A percentile compares a stretch with the other conserved stretches of the same genome.
Conservation (phyloP, 768 basidiomycete genomes). For the Russula brevipes region DNA sequence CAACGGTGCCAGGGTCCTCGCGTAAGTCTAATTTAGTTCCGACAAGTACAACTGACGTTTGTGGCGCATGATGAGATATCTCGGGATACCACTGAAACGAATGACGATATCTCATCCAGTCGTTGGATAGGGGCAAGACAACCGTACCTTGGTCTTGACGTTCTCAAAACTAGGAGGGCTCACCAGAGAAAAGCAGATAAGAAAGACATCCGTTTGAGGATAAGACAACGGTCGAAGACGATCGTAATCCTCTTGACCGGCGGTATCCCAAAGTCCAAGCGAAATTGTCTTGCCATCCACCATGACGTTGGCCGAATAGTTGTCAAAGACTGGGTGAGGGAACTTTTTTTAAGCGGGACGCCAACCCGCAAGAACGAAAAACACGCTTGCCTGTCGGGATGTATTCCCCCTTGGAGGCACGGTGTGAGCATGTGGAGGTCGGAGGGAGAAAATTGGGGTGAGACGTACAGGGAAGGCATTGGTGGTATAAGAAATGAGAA, state of each 20-base stretch:
- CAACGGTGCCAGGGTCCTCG: slow-evolving; percentile 88
- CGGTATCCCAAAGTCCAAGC: slow-evolving; percentile 99
- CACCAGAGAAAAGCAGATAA: slow-evolving; percentile 98
- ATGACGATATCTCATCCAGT: slow-evolving; percentile 10
- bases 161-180: slow-evolving; percentile 98
- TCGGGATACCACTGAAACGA: slow-evolving; percentile 83
- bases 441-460: slow-evolving; percentile 1
- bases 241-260: slow-evolving; percentile 99
- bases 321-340: slow-evolving; percentile 80
- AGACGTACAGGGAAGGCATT: slow-evolving; percentile 87
- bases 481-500: slow-evolving; percentile 98
- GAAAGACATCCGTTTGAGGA: slow-evolving; percentile 98
- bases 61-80: slow-evolving; percentile 95
- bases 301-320: slow-evolving; percentile 98
- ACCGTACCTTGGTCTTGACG: slow-evolving; percentile 84
- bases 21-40: slow-evolving; percentile 97
- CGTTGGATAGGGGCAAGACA: background rate
- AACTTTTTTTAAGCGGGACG: slow-evolving; percentile 1
- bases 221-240: slow-evolving; percentile 96
- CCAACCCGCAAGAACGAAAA: slow-evolving; percentile 10
- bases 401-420: slow-evolving; percentile 73
- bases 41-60: slow-evolving; percentile 87
- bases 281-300: slow-evolving; percentile 99
- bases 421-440: slow-evolving; percentile 12
- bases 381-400: slow-evolving; percentile 76